Evolutionary conservation across 805 yeast species (phyloP), one percentile per base, ranked within the genome.

Genomic region (Spathaspora passalidarum): DNA sequence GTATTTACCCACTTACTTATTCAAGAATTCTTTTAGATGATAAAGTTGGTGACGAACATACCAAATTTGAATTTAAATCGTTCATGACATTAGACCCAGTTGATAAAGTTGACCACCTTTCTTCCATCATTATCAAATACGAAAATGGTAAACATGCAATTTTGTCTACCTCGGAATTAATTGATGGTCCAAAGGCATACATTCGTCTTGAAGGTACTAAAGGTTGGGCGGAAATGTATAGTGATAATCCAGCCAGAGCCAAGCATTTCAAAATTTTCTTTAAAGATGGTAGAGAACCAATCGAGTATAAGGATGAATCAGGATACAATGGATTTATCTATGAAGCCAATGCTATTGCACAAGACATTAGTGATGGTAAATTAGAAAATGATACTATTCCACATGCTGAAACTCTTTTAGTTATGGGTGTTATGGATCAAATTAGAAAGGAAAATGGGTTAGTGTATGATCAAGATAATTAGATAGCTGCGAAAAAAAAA

Each of bases 281-380:
- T 54, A 51, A 53, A 20, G 70, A 69, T 42, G 51, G 46, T 1
- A 47, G 56, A 4, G 51, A 53, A 22, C 49, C 57, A 1, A 51
- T 60, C 29, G 69, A 58, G 19, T 60, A 59, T 45, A 59, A 64
- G 34, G 72, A 68, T 44, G 58, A 63, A 19, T 58, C 65, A 7
- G 72, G 69, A 2, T 73, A 68, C 38, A 57, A 63, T 40, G 86
- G 86, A 0, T 74, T 79, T 56, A 75, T 75, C 52, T 74, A 73
- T 57, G 84, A 80, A 60, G 83, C 83, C 1, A 74, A 78, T 52
- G 81, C 77, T 4, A 73, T 72, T 23, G 83, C 80, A 3, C 59
- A 66, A 40, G 77, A 72, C 44, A 62, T 80, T 35, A 44, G 55
- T 5, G 61, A 57, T 13, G 79, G 79, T 10, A 64, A 60, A 44